Percentiles rank a stretch among this genome's conserved stretches.
phyloP scores from a whole-genome alignment of 1,284 basidiomycete species.

The Marasmius sp. region DNA sequence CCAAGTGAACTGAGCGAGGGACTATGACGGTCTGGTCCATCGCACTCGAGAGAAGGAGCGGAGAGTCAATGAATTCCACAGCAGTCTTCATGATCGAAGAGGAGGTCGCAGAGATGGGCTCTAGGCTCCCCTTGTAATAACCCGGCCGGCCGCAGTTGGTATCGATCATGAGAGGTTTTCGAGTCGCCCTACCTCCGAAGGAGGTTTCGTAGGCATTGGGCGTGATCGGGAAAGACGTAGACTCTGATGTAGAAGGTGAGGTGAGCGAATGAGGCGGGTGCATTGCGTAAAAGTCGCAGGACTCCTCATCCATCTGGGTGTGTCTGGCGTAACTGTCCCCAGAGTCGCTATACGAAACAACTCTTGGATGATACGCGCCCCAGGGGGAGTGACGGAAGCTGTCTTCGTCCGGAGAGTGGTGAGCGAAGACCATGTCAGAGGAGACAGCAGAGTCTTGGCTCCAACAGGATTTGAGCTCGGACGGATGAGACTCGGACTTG shows the following conservation, averaged over 20 bases:
- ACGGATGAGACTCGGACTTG: constrained; percentile 28
- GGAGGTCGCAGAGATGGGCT: constrained; percentile 52
- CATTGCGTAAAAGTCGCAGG: constrained; percentile 31
- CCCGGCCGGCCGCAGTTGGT: constrained; percentile 51
- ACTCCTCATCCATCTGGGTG: constrained; percentile 20
- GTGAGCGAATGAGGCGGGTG: constrained; percentile 28
- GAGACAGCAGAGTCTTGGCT: constrained; percentile 56
- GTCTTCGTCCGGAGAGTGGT: constrained; percentile 33
- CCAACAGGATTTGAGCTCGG: constrained; percentile 50
- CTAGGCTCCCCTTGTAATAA: constrained; percentile 53
- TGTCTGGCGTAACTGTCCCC: constrained; percentile 20
- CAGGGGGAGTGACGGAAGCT: constrained; percentile 34
- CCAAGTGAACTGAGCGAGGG: constrained; percentile 34
- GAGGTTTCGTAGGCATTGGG: constrained; percentile 49
- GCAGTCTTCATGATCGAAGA: constrained; percentile 75
- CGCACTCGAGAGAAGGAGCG: constrained; percentile 18
- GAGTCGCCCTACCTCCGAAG: constrained; percentile 35
- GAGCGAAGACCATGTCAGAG: constrained; percentile 63
- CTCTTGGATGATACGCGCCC: constrained; percentile 40
- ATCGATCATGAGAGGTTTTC: constrained; percentile 57
- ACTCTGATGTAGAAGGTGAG: constrained; percentile 34
- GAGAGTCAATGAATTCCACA: constrained; percentile 47
- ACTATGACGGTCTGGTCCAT: constrained; percentile 36
- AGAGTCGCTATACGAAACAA: constrained; percentile 38
- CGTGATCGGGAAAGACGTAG: constrained; percentile 47